Base-by-base conservation (phyloP, 1,139 yeast genomes). In the Kluyveromyces marxianus region DNA sequence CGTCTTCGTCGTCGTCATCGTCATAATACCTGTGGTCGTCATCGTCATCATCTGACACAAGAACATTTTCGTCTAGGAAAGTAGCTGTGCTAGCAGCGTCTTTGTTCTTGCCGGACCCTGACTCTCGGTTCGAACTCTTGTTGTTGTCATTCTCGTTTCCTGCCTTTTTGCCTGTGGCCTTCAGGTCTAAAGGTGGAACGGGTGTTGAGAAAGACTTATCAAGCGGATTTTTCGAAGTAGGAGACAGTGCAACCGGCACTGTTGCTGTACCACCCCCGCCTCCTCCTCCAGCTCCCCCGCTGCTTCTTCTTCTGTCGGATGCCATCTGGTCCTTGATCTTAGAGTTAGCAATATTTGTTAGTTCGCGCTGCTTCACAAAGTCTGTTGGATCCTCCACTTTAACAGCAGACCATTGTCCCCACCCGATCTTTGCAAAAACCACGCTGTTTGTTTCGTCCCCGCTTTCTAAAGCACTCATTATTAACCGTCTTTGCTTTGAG, bases 321-420 rank as follows among this genome's bases (percentile, higher is more conserved):
- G 70, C 50, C 64, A 68, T 64, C 57, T 70, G 64, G 54, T 67
- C 65, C 51, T 66, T 63, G 35, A 69, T 70, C 51, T 65, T 63
- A 27, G 62, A 64, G 49, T 61, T 68, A 26, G 64, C 59, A 25
- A 58, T 56, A 46, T 62, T 61, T 4, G 62, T 55, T 7, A 53
- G 48, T 33, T 60, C 62, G 37, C 70, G 57, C 45, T 66, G 63
- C 31, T 53, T 70, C 31, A 70, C 74, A 49, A 79, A 79, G 48
- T 67, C 68, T 49, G 73, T 78, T 7, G 75, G 64, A 44, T 73
- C 76, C 29, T 44, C 37, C 14, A 75, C 77, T 42, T 72, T 68
- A 49, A 81, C 74, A 5, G 90, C 95, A 28, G 90, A 88, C 97
- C 97, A 90, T 60, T 92, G 94, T 49, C 97, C 97, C 97, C 97